Evolutionary conservation across 805 yeast genomes (phyloP).

Genomic region (Kazachstania viticola): DNA sequence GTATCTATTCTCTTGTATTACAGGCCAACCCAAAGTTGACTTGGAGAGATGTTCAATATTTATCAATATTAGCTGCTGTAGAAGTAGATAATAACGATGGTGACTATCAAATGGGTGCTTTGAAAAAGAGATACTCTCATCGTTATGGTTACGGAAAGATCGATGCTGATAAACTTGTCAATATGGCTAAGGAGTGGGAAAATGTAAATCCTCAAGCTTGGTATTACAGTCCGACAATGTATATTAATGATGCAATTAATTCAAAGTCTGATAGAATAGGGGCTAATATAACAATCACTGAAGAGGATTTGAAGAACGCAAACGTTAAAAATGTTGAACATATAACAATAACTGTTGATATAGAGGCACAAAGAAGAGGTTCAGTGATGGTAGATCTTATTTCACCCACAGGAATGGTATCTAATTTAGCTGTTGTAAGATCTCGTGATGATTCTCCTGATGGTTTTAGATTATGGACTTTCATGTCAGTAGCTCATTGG

Average conservation of each 20-base stretch:
- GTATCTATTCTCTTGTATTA: constrained; percentile 75
- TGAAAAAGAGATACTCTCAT: constrained; percentile 66
- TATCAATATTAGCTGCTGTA: constrained; percentile 59
- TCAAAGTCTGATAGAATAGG: constrained; percentile 18
- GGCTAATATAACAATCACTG: constrained; percentile 35
- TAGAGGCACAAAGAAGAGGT: constrained; percentile 59
- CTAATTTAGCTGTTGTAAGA: constrained; percentile 64
- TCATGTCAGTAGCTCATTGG: constrained; percentile 98
- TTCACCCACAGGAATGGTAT: constrained; percentile 67
- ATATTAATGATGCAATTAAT: constrained; percentile 24
- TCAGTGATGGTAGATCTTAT: constrained; percentile 47
- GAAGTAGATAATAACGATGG: constrained; percentile 59
- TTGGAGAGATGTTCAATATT: constrained; percentile 92
- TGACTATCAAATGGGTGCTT: constrained; percentile 60
- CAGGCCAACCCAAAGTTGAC: constrained; percentile 78
- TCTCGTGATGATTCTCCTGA: constrained; percentile 39
- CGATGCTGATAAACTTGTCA: constrained; percentile 69
- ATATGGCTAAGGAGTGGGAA: constrained; percentile 61
- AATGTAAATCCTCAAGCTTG: constrained; percentile 89
- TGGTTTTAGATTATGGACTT: constrained; percentile 78
- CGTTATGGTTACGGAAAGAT: constrained; percentile 86
- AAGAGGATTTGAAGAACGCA: constrained; percentile 37
- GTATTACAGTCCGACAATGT: constrained; percentile 39
- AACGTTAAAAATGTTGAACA: constrained; percentile 75
- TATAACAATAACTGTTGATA: constrained; percentile 67